Evolutionary conservation across 176 grass and related monocot genomes (phyloP).

Genomic region (Microstegium vimineum): DNA sequence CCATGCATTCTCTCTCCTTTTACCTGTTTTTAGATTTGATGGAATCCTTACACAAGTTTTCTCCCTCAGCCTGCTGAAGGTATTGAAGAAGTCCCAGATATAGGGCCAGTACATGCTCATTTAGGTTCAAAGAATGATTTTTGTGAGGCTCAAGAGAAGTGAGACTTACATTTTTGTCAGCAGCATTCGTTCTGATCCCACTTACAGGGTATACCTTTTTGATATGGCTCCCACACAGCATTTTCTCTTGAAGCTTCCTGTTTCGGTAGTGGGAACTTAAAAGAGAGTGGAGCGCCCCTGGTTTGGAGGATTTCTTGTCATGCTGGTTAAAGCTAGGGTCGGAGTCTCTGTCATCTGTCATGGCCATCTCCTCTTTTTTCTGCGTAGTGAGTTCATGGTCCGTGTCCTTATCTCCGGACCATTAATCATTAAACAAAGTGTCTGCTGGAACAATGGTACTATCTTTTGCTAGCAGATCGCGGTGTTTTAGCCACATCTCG

Average conservation of each 20-base stretch:
- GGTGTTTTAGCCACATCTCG: not conserved
- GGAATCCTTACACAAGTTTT: not conserved
- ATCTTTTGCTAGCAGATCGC: not conserved
- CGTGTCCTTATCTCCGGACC: not conserved
- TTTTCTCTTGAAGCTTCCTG: not conserved
- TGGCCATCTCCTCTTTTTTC: not conserved
- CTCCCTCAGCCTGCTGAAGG: constrained; percentile 53
- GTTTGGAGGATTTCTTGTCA: not conserved
- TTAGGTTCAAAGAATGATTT: constrained; percentile 16
- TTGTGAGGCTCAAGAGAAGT: not conserved
- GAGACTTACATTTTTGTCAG: not conserved
- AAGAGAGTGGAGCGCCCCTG: not conserved
- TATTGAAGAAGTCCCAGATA: constrained; percentile 86
- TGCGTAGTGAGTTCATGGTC: not conserved
- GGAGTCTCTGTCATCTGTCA: not conserved
- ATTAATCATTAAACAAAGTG: not conserved
- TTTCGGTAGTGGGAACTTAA: not conserved
- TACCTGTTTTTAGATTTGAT: not conserved
- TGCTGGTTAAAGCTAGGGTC: constrained; percentile 5
- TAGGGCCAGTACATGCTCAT: constrained; percentile 32
- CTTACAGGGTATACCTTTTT: not conserved
- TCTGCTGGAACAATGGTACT: not conserved
- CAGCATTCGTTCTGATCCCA: not conserved
- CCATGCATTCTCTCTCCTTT: not conserved
- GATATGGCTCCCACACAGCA: not conserved